phyloP scores from a whole-genome alignment of 176 grass and related monocot species.

The Hordeum marinum region DNA sequence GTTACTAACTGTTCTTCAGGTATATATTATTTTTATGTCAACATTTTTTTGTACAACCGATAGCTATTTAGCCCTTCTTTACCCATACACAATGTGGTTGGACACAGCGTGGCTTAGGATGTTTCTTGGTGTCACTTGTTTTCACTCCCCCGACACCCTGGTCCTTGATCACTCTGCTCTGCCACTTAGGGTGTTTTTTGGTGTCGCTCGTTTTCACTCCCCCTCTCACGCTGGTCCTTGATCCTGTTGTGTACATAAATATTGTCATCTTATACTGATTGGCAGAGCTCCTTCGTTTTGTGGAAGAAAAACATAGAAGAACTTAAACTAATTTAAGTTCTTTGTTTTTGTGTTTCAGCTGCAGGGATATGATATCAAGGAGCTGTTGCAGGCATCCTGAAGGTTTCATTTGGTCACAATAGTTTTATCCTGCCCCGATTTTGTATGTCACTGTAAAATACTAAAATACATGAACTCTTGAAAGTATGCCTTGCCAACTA shows the following conservation, averaged over 20 bases:
- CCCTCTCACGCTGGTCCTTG: neutral
- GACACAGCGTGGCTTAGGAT: neutral
- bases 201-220: neutral
- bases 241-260: neutral
- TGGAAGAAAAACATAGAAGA: neutral
- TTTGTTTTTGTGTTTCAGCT: constrained; percentile 43
- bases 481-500: no score
- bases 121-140: neutral
- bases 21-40: constrained; percentile 22
- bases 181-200: neutral
- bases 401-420: constrained; percentile 21
- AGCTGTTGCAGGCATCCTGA: constrained; percentile 72
- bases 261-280: neutral
- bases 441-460: neutral
- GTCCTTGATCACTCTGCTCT: neutral
- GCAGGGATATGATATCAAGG: constrained; percentile 85
- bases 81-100: neutral
- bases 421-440: neutral
- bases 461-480: no score
- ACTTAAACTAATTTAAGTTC: constrained; percentile 26
- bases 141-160: neutral
- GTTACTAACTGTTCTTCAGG: constrained; percentile 91
- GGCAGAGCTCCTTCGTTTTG: neutral
- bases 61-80: neutral
- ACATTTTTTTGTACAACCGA: neutral